Conservation (phyloP, 441 rosid species). For the Erysimum cheiri region DNA sequence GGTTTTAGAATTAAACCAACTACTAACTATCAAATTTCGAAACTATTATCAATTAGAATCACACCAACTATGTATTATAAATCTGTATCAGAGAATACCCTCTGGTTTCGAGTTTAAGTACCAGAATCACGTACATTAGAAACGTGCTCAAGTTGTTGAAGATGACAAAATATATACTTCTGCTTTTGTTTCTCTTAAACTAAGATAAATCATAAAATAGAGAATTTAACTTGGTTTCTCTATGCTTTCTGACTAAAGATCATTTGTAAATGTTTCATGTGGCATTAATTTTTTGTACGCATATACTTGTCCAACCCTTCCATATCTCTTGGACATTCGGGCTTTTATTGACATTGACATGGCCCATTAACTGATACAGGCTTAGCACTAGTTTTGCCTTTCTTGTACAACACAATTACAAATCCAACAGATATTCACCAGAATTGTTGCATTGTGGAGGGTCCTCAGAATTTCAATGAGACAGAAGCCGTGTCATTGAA, state of each 20-base stretch:
- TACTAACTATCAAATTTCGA: too few relatives aligned
- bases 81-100: background rate
- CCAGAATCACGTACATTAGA: background rate
- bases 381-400: background rate
- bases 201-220: background rate
- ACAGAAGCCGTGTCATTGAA: background rate
- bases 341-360: background rate
- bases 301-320: background rate
- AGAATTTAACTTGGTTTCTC: background rate
- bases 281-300: slow-evolving; percentile 14
- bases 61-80: background rate
- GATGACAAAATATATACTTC: background rate
- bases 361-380: slow-evolving; percentile 8
- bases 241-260: background rate
- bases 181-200: background rate
- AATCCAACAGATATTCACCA: background rate
- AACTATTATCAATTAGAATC: too few relatives aligned
- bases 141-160: background rate
- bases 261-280: background rate
- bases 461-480: background rate
- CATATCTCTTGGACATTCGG: background rate
- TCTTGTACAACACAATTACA: background rate
- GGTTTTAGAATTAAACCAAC: too few relatives aligned
- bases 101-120: background rate
- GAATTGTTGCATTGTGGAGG: background rate